A percentile compares a stretch with the other conserved stretches of the same genome.
Evolutionary conservation across 495 filamentous ascomycete genomes (phyloP).

Genomic region (Eremomyces bilateralis): DNA sequence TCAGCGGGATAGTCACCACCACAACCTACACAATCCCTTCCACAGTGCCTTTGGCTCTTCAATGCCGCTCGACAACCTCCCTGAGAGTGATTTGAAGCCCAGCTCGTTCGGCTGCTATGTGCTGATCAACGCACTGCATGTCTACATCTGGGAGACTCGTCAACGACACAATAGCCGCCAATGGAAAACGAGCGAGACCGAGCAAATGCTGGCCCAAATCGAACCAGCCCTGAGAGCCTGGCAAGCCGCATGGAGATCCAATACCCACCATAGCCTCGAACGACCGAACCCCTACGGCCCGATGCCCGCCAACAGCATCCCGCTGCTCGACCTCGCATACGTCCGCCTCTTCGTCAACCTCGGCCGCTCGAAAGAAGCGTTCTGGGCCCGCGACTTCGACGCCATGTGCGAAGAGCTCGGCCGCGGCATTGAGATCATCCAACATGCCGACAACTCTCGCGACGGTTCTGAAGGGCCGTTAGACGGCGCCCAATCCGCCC

Average conservation of each 20-base stretch:
- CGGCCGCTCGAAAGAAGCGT: constrained; percentile 73
- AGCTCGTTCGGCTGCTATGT: constrained; percentile 90
- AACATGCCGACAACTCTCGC: constrained; percentile 48
- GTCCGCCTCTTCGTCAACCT: constrained; percentile 86
- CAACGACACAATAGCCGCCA: constrained; percentile 74
- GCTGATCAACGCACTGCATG: constrained; percentile 87
- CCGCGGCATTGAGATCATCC: constrained; percentile 51
- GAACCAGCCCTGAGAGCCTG: constrained; percentile 87
- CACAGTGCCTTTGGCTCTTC: constrained; percentile 26
- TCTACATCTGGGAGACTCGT: constrained; percentile 96
- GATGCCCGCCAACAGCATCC: constrained; percentile 82
- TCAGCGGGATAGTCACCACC: constrained; percentile 40
- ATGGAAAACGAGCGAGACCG: constrained; percentile 82
- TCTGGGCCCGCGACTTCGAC: constrained; percentile 88
- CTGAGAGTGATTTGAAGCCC: constrained; percentile 48
- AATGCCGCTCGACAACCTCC: constrained; percentile 24
- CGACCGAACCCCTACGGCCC: constrained; percentile 80
- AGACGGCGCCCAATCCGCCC: not conserved
- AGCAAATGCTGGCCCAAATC: constrained; percentile 91
- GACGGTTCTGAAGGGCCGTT: constrained; percentile 28
- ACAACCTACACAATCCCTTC: constrained; percentile 19
- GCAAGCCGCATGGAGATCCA: constrained; percentile 84
- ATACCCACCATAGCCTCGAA: constrained; percentile 69
- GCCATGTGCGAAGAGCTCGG: constrained; percentile 81
- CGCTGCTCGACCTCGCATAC: constrained; percentile 84